Evolutionary conservation across 2,329 filamentous ascomycete species (phyloP).

Genomic region (Bretziella fagacearum): DNA sequence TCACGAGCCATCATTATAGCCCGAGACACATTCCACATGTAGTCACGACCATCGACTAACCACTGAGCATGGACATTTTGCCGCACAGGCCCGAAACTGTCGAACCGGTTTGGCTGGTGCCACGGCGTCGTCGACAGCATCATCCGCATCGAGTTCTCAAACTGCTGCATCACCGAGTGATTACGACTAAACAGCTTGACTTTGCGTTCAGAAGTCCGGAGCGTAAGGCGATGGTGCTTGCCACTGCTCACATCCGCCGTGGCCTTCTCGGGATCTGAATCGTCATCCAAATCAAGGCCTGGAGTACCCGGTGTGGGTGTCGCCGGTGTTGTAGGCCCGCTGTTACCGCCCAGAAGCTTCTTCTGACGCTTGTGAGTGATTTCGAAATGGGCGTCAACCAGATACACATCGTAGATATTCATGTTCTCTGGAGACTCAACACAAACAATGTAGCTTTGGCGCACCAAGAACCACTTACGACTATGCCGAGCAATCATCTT

Average conservation of each 20-base stretch:
- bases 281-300: constrained; percentile 10
- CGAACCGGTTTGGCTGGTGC: constrained; percentile 70
- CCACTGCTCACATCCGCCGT: constrained; percentile 16
- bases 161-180: constrained; percentile 76
- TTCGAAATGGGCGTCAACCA: constrained; percentile 80
- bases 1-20: constrained; percentile 95
- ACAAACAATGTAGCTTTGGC: constrained; percentile 93
- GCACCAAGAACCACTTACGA: constrained; percentile 95
- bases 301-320: constrained; percentile 3
- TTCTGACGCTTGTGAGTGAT: constrained; percentile 61
- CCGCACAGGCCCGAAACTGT: constrained; percentile 83
- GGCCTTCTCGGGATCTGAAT: constrained; percentile 10
- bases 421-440: constrained; percentile 98
- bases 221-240: constrained; percentile 68
- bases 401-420: constrained; percentile 95
- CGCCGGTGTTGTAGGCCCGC: constrained; percentile 10
- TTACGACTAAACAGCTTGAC: constrained; percentile 82
- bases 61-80: constrained; percentile 80
- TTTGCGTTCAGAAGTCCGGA: constrained; percentile 85
- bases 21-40: constrained; percentile 98
- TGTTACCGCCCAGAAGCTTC: constrained; percentile 22
- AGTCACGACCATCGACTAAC: constrained; percentile 90
- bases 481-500: constrained; percentile 69
- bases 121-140: constrained; percentile 75
- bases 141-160: constrained; percentile 77